Base-by-base conservation (phyloP, 2,329 filamentous ascomycete genomes). In the Arthrobotrys megalospora region DNA sequence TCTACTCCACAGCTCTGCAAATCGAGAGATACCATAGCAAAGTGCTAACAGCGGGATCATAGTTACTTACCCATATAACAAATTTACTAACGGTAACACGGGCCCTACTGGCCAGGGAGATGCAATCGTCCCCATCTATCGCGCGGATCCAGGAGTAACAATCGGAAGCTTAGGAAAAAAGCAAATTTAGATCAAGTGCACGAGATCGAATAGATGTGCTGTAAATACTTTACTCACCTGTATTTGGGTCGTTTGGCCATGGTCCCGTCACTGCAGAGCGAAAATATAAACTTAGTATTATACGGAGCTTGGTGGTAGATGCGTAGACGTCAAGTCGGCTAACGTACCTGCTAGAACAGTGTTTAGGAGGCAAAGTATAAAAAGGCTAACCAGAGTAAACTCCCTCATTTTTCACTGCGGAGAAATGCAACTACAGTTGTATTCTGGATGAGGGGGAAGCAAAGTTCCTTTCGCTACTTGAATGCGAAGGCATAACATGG, bases 121-220 rank as follows among this genome's bases (percentile, higher is more conserved):
- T 66, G 8, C 62, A 66, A 16, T 66, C 62, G 8, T 66, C 45
- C 6, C 45, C 62, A 2, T 48, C 28, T 6, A 3, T 12, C 3
- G 43, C 62, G 0, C 32, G 62, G n/a, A 66, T 24, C 62, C 62
- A 66, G n/a, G 43, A 34, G 19, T 36, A 34, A 52, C 62, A 66
- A 28, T 66, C 62, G 28, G 62, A 36, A 41, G 19, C 62, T 66
- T 52, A 14, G 52, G 10, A 1, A 6, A 0, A 21, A 6, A 19
- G 28, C 11, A n/a, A 38, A 21, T 6, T 41, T 52, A 21, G 28
- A n/a, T 38, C 10, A 19, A 11, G 10, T 36, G 1, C 12, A 24
- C 21, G 6, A 50, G n/a, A 32, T 16, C 10, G 28, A 50, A 36
- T 21, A 10, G 19, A n/a, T 19, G 21, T 6, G 32, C 2, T n/a